These are phyloP conservation scores for Candida broadrunensis DNA, from an alignment of 805 yeast genomes.

Conservation along the genomic window DNA sequence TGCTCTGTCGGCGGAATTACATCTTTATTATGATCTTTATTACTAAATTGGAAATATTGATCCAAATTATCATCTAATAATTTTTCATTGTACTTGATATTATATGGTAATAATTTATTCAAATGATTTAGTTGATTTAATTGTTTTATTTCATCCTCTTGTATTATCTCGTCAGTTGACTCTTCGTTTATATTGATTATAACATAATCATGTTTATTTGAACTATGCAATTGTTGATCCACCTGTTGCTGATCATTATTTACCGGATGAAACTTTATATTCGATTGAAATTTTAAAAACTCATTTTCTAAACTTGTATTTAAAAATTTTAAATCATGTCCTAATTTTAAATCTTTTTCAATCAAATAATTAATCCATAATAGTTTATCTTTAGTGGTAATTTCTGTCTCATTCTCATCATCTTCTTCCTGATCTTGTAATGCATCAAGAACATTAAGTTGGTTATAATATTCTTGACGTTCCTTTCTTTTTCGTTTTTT, in stretches of 20 bases:
- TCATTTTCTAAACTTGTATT: slow-evolving; percentile 26
- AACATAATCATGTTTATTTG: slow-evolving; percentile 28
- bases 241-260: slow-evolving; percentile 8
- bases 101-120: slow-evolving; percentile 27
- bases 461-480: slow-evolving; percentile 39
- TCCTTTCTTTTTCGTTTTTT: slow-evolving; percentile 32
- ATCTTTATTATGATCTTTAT: background rate
- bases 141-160: background rate
- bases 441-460: slow-evolving; percentile 24
- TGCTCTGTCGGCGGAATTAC: background rate
- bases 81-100: slow-evolving; percentile 22
- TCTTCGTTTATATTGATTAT: slow-evolving; percentile 22
- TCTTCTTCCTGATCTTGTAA: slow-evolving; percentile 12
- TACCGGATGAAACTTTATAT: slow-evolving; percentile 26
- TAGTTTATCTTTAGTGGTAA: slow-evolving; percentile 21
- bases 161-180: slow-evolving; percentile 8
- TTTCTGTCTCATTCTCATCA: slow-evolving; percentile 15
- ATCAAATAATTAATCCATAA: slow-evolving; percentile 39
- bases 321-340: slow-evolving; percentile 34
- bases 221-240: slow-evolving; percentile 20
- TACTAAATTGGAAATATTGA: slow-evolving; percentile 1
- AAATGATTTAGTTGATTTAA: slow-evolving; percentile 26
- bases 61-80: slow-evolving; percentile 24
- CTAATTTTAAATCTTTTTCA: slow-evolving; percentile 29
- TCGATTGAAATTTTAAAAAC: slow-evolving; percentile 23